Evolutionary conservation across 495 filamentous ascomycete genomes (phyloP), one percentile per base, ranked within the genome.

Genomic region (Lophium mytilinum): DNA sequence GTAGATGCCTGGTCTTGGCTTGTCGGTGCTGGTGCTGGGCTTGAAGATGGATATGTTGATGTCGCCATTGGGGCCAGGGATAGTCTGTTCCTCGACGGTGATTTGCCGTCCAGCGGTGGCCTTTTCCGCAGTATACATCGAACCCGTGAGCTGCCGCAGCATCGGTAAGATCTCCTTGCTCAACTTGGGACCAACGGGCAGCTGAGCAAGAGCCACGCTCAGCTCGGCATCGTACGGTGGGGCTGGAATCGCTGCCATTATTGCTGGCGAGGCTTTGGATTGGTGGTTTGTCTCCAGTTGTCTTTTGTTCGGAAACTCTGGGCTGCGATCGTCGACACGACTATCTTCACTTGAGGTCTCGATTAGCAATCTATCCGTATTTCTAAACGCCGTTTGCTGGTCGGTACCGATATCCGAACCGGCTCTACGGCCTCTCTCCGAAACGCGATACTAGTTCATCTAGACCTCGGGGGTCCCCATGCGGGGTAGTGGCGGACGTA

Each of bases 1-100:
- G n/a, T 73, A 45, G 15, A 73, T 53, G 8, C 67, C 73, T 12
- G 66, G 67, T 12, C 48, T 21, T 45, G 19, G 52, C 37, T 30
- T 55, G 18, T 21, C 18, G 18, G 9, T 19, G 21, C 18, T 47
- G 43, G 43, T 9, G 15, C 10, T 47, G 18, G 43, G 18, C 17
- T 17, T 12, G 17, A 41, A 41, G 17, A 41, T 41, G 11, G 39
- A 41, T 17, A 41, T 17, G 12, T 12, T 41, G 17, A 41, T 41
- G 9, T 41, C 17, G 11, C 39, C 39, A 17, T 17, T 1, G 9
- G 39, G 39, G 39, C 39, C 39, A 2, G 39, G 39, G 17, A 41
- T 12, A 17, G 17, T 41, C 17, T 9, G 39, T 17, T 41, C 39
- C 17, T 41, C 39, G 39, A 14, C 3, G 17, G 12, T 41, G 39